phyloP scores from a whole-genome alignment of 75 land plant species.

The Adiantum capillusveneris region DNA sequence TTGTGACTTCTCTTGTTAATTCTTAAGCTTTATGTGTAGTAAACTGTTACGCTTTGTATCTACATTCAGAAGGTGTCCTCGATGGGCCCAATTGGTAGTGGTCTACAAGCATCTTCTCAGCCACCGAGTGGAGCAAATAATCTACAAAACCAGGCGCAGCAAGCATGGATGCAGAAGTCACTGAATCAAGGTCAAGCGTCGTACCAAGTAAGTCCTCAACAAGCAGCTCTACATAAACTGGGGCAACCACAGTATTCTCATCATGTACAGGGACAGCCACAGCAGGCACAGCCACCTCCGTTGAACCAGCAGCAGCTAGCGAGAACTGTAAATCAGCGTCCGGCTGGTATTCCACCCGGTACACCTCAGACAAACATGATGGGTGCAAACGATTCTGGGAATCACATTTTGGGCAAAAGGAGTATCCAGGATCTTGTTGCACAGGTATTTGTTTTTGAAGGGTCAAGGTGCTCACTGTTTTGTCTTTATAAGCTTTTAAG shows the following conservation, averaged over 20 bases:
- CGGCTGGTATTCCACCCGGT: constrained; percentile 16
- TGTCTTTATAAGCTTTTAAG: too few relatives aligned
- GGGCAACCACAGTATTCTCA: constrained; percentile 20
- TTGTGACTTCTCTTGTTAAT: not conserved
- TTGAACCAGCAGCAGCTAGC: constrained; percentile 32
- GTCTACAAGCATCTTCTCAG: not conserved
- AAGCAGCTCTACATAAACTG: constrained; percentile 2
- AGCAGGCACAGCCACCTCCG: constrained; percentile 13
- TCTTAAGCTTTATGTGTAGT: not conserved
- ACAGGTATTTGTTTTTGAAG: constrained; percentile 33
- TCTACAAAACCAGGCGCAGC: constrained; percentile 2
- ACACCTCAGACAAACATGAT: constrained; percentile 8
- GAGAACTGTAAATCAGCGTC: constrained; percentile 18
- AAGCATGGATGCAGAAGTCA: constrained; percentile 2
- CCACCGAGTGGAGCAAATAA: not conserved
- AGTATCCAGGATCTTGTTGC: constrained; percentile 67
- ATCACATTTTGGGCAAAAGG: constrained; percentile 64
- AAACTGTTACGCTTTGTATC: not conserved
- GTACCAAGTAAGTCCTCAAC: not conserved
- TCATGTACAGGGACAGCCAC: constrained; percentile 22
- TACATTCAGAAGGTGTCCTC: constrained; percentile 9
- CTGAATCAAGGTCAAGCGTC: not conserved
- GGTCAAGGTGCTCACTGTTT: too few relatives aligned
- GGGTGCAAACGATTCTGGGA: constrained; percentile 33
- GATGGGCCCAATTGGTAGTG: not conserved